Evolutionary conservation across 164 flowering plant species (phyloP), one percentile per base, ranked within the genome.

Genomic region (Cinnamomum micranthum): DNA sequence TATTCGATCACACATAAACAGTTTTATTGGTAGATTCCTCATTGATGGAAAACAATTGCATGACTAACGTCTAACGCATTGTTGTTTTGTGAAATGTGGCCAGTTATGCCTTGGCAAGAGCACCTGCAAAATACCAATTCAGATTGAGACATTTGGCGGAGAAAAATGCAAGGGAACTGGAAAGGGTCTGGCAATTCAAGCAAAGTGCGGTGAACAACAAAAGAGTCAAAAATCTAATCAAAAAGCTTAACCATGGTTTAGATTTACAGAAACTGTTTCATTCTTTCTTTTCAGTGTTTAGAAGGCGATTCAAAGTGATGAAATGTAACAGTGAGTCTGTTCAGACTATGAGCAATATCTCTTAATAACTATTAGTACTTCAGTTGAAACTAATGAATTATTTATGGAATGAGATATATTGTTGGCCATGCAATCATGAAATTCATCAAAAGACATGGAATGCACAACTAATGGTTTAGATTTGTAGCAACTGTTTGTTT

Each of bases 31-130:
- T 41, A 9, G 47, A 7, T 9, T 41, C 11, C 10, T 6, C 47
- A 41, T 41, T 41, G 47, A 41, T 41, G 11, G 47, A 41, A 41
- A n/a, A 28, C 2, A 19, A 23, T 33, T 12, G 47, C 9, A 20
- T 65, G 60, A 64, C 20, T 14, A 51, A 13, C 6, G 0, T 10
- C 12, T 14, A 28, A 13, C 12, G 0, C 17, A 19, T 35, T 50
- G 22, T 41, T 27, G 41, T 50, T 68, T 59, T 41, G 5, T 69
- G 64, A 14, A 60, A 11, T 70, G 66, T 71, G 64, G 52, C 75
- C 88, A 92, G 98, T 60, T 74, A 47, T 95, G 99, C 84, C 20
- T 93, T 75, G 98, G 97, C 20, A 90, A 88, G 80, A 60, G 24
- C 0, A 70, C 28, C 60, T 92, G 97, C 47, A 20, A 13, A 0